Conservation (phyloP, 1,139 yeast genomes). For the Schwanniomyces etchellsii region DNA sequence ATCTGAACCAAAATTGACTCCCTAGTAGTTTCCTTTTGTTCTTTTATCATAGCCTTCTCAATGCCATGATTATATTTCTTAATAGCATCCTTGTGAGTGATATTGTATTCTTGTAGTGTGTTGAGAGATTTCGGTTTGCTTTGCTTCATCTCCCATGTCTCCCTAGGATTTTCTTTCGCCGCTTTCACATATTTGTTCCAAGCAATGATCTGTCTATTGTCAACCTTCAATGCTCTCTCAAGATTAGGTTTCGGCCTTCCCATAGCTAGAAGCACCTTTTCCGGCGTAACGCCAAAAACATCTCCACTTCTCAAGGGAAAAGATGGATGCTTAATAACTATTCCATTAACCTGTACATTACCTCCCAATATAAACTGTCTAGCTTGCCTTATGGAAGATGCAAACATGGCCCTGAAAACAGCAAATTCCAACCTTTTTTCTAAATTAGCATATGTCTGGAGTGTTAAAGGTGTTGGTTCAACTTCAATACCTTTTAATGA, state of each 20-base stretch:
- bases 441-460: slow-evolving; percentile 83
- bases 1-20: slow-evolving; percentile 42
- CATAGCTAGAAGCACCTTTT: slow-evolving; percentile 76
- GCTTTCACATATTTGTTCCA: slow-evolving; percentile 69
- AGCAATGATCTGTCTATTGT: slow-evolving; percentile 61
- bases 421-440: slow-evolving; percentile 91
- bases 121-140: slow-evolving; percentile 38
- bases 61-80: slow-evolving; percentile 21
- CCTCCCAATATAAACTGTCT: slow-evolving; percentile 83
- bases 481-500: slow-evolving; percentile 57
- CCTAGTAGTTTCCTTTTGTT: slow-evolving; percentile 40
- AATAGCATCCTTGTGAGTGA: slow-evolving; percentile 13
- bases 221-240: slow-evolving; percentile 60
- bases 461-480: slow-evolving; percentile 69
- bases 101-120: slow-evolving; percentile 16
- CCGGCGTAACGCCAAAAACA: slow-evolving; percentile 79
- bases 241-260: slow-evolving; percentile 80
- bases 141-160: slow-evolving; percentile 51
- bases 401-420: slow-evolving; percentile 85
- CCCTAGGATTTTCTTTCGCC: slow-evolving; percentile 54
- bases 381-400: slow-evolving; percentile 91
- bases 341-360: slow-evolving; percentile 81
- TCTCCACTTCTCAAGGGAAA: slow-evolving; percentile 81
- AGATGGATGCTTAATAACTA: slow-evolving; percentile 70
- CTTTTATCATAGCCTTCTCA: slow-evolving; percentile 27